These are phyloP conservation scores for Boletus fagicola DNA, from an alignment of 768 basidiomycete species.

Conservation along the genomic window DNA sequence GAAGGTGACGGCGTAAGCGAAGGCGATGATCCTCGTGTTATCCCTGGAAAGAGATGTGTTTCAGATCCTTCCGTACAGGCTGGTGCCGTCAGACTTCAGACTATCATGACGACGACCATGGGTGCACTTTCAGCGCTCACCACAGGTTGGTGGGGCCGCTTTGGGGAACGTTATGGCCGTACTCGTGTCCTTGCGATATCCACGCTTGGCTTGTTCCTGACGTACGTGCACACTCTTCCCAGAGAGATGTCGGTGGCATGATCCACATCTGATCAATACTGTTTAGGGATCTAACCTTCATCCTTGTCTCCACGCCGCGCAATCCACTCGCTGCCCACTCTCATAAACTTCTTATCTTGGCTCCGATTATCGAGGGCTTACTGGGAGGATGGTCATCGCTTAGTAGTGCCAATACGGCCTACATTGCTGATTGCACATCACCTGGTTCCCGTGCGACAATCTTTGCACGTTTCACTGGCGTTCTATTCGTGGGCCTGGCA, in stretches of 20 bases:
- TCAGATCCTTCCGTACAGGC: slow-evolving; percentile 60
- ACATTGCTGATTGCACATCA: slow-evolving; percentile 78
- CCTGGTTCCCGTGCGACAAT: slow-evolving; percentile 73
- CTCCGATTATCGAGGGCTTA: slow-evolving; percentile 76
- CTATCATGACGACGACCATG: slow-evolving; percentile 73
- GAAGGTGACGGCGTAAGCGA: slow-evolving; percentile 31
- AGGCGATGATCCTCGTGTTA: slow-evolving; percentile 39
- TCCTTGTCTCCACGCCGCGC: slow-evolving; percentile 69
- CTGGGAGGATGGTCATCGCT: slow-evolving; percentile 75
- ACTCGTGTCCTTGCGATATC: slow-evolving; percentile 69
- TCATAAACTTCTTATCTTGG: slow-evolving; percentile 71
- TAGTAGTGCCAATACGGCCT: slow-evolving; percentile 63
- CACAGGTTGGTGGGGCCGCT: slow-evolving; percentile 84
- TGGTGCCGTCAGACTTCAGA: slow-evolving; percentile 71
- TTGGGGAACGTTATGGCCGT: slow-evolving; percentile 74
- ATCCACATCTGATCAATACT: slow-evolving; percentile 2
- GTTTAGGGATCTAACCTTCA: slow-evolving; percentile 70
- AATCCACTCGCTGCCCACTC: slow-evolving; percentile 61
- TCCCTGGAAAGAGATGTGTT: slow-evolving; percentile 40
- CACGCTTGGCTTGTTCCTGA: slow-evolving; percentile 66
- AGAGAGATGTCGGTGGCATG: not conserved
- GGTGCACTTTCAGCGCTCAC: slow-evolving; percentile 77
- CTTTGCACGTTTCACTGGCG: slow-evolving; percentile 68
- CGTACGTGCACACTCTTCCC: slow-evolving; percentile 50
- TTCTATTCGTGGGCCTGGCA: slow-evolving; percentile 75